A percentile compares a stretch with the other conserved stretches of the same genome.
Evolutionary conservation across 164 flowering plant species (phyloP).

Genomic region (Liriodendron chinense): DNA sequence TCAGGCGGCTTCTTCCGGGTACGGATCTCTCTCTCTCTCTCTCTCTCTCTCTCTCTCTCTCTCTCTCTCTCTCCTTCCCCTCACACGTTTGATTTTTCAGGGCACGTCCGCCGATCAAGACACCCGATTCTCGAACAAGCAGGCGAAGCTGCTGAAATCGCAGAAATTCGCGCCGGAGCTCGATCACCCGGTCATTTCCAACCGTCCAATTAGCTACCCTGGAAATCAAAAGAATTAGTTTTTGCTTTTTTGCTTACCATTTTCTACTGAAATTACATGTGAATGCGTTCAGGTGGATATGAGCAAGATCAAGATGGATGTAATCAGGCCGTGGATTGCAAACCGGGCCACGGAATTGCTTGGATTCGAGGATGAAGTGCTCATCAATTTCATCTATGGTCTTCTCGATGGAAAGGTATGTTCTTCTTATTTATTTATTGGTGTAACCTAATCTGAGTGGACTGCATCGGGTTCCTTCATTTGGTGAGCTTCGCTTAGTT

Average conservation of each 20-base stretch:
- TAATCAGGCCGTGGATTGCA: slow-evolving; percentile 88
- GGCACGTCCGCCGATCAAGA: slow-evolving; percentile 99
- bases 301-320: slow-evolving; percentile 89
- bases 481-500: too few species aligned
- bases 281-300: slow-evolving; percentile 63
- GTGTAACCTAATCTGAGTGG: too few species aligned
- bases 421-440: too few species aligned
- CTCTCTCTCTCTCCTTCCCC: neutral
- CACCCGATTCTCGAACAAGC: slow-evolving; percentile 97
- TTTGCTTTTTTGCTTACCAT: neutral
- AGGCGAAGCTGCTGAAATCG: slow-evolving; percentile 88
- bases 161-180: slow-evolving; percentile 93
- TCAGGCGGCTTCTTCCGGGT: slow-evolving; percentile 99
- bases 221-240: neutral
- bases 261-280: neutral
- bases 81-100: slow-evolving; percentile 27
- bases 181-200: slow-evolving; percentile 68
- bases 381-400: slow-evolving; percentile 82
- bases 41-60: neutral
- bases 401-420: slow-evolving; percentile 84
- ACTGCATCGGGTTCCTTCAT: too few species aligned
- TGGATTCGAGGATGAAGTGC: slow-evolving; percentile 95
- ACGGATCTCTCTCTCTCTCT: neutral
- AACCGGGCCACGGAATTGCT: slow-evolving; percentile 85
- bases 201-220: neutral